phyloP scores from a whole-genome alignment of 176 grass and related monocot species.

The Leersia perrieri region DNA sequence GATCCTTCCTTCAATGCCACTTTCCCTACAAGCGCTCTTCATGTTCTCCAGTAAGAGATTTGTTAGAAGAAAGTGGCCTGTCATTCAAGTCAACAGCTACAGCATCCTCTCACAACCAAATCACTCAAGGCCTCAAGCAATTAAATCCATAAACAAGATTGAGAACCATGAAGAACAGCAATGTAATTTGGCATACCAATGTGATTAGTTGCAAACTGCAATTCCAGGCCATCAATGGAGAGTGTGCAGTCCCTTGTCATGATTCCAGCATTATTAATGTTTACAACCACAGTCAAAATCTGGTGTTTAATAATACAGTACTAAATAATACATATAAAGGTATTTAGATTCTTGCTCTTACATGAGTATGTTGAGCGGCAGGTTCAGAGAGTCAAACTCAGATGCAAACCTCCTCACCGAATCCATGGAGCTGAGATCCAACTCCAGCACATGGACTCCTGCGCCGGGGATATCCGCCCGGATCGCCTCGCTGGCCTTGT shows the following conservation, averaged over 20 bases:
- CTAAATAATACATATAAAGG: too few species aligned
- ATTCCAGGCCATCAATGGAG: slow-evolving; percentile 43
- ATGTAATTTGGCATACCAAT: slow-evolving; percentile 38
- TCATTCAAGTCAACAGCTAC: not conserved
- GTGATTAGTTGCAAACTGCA: slow-evolving; percentile 87
- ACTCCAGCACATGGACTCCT: slow-evolving; percentile 50
- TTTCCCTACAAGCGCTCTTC: slow-evolving; percentile 54
- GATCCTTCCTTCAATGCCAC: slow-evolving; percentile 66
- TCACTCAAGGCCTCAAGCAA: not conserved
- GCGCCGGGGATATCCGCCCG: slow-evolving; percentile 29
- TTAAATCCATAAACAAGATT: not conserved
- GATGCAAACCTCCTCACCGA: slow-evolving; percentile 55
- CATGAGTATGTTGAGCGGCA: slow-evolving; percentile 69
- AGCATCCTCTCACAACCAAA: not conserved
- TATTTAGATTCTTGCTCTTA: slow-evolving; percentile 23
- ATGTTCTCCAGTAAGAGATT: slow-evolving; percentile 77
- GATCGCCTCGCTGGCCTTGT: slow-evolving; percentile 38
- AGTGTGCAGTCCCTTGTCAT: not conserved
- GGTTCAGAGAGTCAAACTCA: slow-evolving; percentile 44
- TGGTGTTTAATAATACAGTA: too few species aligned
- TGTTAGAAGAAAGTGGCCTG: slow-evolving; percentile 91
- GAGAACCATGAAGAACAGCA: not conserved
- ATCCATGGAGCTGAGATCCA: slow-evolving; percentile 74
- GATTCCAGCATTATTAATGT: slow-evolving; percentile 38
- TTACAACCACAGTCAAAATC: not conserved